Evolutionary conservation across 2,329 filamentous ascomycete genomes (phyloP), one percentile per base, ranked within the genome.

Genomic region (Trichoderma semiorbis): DNA sequence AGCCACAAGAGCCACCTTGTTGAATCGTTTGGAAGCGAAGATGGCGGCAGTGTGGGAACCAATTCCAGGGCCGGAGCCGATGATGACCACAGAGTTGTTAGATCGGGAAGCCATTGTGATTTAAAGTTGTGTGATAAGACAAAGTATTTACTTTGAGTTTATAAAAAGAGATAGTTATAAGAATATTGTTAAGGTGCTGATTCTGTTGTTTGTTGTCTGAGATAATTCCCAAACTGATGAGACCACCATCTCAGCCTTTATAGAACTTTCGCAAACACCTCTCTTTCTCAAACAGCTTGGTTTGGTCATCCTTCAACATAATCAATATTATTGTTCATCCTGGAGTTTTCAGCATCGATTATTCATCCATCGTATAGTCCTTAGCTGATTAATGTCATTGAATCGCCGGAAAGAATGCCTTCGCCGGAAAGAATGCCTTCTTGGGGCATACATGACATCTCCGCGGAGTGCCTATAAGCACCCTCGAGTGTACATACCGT

Each of bases 1-100:
- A 0, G 85, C 81, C 16, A 88, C 79, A 3, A 88, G 81, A 14
- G 86, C 83, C 11, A 88, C 76, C 72, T 85, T 85, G 34, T 61
- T 97, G 88, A 93, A 97, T 76, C 93, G 93, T 79, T 94, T 93
- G 70, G 88, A 85, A 24, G 94, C 93, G 68, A 97, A 90, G 79
- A 97, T 92, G 39, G 92, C 86, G 34, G 94, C 93, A 80, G 93
- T 97, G 84, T 97, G 94, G 83, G 96, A 97, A 79, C 95, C 95
- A 74, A 98, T 90, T 75, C 95, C 95, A 81, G 97, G 95, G 14
- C 93, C 97, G 67, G 94, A 95, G 74, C 95, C 95, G 32, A 95
- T 97, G 58, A 98, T 88, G 70, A 97, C 88, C 21, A 74, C 69
- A n/a, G 60, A 32, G 47, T 70, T 60, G 57, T 72, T 67, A 10